These are phyloP conservation scores for Nectriaceae sp. DNA, from an alignment of 2,329 filamentous ascomycete species.

Conservation along the genomic window DNA sequence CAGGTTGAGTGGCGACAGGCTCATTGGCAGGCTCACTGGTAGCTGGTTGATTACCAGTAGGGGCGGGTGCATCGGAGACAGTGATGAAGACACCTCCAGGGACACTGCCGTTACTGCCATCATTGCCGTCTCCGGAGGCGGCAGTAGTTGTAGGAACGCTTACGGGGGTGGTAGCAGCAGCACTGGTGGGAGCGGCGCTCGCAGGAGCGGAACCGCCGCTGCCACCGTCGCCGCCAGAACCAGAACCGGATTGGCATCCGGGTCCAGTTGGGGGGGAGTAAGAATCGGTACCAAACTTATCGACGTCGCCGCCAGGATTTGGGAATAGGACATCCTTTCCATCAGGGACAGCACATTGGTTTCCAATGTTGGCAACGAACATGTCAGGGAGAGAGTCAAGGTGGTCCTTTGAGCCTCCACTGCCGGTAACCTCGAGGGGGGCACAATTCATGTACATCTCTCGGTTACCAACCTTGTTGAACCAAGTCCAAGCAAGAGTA, in stretches of 20 bases:
- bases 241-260: slow-evolving; percentile 24
- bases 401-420: slow-evolving; percentile 49
- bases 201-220: slow-evolving; percentile 31
- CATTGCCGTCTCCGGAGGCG: slow-evolving; percentile 13
- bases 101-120: background rate
- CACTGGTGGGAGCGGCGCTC: background rate
- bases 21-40: slow-evolving; percentile 24
- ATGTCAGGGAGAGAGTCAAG: slow-evolving; percentile 68
- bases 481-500: slow-evolving; percentile 90
- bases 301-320: slow-evolving; percentile 58
- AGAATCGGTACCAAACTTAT: slow-evolving; percentile 43
- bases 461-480: slow-evolving; percentile 88
- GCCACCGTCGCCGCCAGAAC: slow-evolving; percentile 32
- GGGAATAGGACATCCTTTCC: slow-evolving; percentile 61
- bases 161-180: slow-evolving; percentile 6
- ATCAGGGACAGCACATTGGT: slow-evolving; percentile 54
- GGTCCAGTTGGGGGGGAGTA: slow-evolving; percentile 31
- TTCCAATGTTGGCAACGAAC: slow-evolving; percentile 67
- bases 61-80: slow-evolving; percentile 18
- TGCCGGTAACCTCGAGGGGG: slow-evolving; percentile 65
- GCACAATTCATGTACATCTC: slow-evolving; percentile 99
- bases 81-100: slow-evolving; percentile 47
- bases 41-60: slow-evolving; percentile 5
- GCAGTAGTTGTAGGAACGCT: slow-evolving; percentile 17
- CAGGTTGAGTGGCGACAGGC: slow-evolving; percentile 4